Evolutionary conservation across 2,329 filamentous ascomycete species (phyloP).

Genomic region (Fusarium keratoplasticum): DNA sequence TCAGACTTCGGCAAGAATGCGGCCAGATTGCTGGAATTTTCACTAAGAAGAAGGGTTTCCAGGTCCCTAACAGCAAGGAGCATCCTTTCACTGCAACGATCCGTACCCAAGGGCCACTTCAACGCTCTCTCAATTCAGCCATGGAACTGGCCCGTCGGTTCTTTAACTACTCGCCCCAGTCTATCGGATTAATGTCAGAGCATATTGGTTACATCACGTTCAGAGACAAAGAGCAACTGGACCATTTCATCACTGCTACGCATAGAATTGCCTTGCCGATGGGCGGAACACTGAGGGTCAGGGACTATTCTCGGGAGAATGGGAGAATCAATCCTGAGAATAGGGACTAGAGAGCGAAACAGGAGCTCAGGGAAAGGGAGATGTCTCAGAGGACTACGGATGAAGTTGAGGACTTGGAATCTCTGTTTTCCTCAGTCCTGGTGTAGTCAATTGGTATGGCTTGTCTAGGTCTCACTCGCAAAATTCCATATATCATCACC

Average conservation of each 20-base stretch:
- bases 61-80: neutral
- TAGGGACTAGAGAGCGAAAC: neutral
- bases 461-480: neutral
- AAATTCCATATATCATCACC: neutral
- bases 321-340: neutral
- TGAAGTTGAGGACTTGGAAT: neutral
- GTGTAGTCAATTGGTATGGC: neutral
- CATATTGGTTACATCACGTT: slow-evolving; percentile 8
- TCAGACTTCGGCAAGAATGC: slow-evolving; percentile 18
- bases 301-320: neutral
- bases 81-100: slow-evolving; percentile 13
- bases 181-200: neutral
- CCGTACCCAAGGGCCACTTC: neutral
- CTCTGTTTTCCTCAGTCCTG: neutral
- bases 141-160: slow-evolving; percentile 18
- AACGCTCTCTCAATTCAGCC: neutral
- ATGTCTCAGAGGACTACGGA: neutral
- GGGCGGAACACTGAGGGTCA: slow-evolving; percentile 7
- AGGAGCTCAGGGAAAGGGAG: neutral
- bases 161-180: neutral
- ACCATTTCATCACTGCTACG: neutral
- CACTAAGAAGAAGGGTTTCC: slow-evolving; percentile 1
- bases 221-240: neutral
- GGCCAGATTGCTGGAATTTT: neutral
- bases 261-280: neutral